phyloP scores from a whole-genome alignment of 208 protist species.

The Crithidia thermophila region DNA sequence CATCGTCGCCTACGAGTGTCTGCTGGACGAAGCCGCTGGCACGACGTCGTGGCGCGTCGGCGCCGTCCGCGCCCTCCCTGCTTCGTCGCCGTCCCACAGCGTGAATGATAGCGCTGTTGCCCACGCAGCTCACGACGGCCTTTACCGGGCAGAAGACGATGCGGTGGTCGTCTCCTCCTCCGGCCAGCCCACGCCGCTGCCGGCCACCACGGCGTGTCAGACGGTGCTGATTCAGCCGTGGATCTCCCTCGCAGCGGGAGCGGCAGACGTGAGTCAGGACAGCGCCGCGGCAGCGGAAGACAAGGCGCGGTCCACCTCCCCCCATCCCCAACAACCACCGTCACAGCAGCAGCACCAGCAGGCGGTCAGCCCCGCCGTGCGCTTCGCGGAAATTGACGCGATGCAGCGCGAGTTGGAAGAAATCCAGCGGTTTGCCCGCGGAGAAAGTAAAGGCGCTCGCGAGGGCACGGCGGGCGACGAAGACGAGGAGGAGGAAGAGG shows the following conservation, averaged over 20 bases:
- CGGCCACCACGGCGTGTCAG: constrained; percentile 1
- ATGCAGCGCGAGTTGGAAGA: constrained; percentile 20
- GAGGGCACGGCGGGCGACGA: not conserved
- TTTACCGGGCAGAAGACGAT: not conserved
- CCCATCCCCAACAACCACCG: no score
- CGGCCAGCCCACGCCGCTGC: not conserved
- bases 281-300: not conserved
- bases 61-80: constrained; percentile 12
- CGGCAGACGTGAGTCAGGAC: not conserved
- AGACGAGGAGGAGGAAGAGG: constrained; percentile 5
- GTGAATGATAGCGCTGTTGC: no score
- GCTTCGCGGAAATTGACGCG: constrained; percentile 15
- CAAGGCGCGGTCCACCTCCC: not conserved
- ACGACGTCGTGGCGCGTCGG: constrained; percentile 27
- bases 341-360: no score
- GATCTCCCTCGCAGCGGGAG: constrained; percentile 5
- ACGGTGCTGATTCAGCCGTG: constrained; percentile 25
- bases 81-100: not conserved
- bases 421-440: constrained; percentile 4
- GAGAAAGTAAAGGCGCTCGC: not conserved
- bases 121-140: not conserved
- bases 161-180: not conserved
- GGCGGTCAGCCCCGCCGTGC: not conserved
- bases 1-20: constrained; percentile 55
- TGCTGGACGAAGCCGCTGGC: constrained; percentile 22